Conservation (phyloP, 345 rosid species). For the Citrus cavaleriei region DNA sequence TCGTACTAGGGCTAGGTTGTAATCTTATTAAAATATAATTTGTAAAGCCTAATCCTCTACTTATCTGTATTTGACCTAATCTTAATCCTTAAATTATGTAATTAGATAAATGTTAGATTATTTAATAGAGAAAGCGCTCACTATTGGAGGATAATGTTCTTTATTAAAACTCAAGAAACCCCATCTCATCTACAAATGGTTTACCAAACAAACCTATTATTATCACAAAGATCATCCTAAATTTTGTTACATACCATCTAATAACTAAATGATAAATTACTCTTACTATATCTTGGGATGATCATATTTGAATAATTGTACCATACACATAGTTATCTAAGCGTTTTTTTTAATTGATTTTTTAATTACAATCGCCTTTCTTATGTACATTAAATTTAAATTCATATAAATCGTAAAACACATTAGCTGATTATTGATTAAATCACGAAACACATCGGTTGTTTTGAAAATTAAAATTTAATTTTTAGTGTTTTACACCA, state of each 20-base stretch:
- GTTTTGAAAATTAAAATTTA: no score
- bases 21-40: neutral
- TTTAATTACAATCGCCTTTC: no score
- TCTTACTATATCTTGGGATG: no score
- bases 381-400: no score
- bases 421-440: no score
- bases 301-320: no score
- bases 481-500: no score
- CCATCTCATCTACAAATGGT: neutral
- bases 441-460: neutral
- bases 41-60: neutral
- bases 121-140: neutral
- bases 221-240: neutral
- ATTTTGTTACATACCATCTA: no score
- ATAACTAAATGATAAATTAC: no score
- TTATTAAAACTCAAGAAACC: neutral
- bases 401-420: no score
- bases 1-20: neutral
- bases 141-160: conserved; percentile 13
- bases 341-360: no score
- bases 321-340: no score
- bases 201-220: neutral
- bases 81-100: neutral
- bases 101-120: neutral
- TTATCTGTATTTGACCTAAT: conserved; percentile 6